Conservation (phyloP, 2,329 filamentous ascomycete genomes). For the Colletotrichum sp. region DNA sequence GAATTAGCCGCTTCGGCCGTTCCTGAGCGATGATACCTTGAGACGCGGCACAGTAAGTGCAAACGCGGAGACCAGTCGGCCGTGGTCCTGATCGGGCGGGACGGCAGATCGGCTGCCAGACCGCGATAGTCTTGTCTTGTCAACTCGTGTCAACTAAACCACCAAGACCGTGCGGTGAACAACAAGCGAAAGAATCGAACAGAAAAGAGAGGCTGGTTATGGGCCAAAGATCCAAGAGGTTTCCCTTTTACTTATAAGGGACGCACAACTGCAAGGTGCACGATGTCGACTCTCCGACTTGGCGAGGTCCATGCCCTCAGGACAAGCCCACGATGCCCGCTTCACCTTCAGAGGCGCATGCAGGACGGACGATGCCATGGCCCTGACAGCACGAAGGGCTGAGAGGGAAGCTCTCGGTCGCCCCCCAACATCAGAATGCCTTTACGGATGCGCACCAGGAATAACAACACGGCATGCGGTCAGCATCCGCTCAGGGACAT, state of each 20-base stretch:
- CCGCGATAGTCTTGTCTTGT: background rate
- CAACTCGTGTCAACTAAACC: background rate
- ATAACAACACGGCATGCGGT: background rate
- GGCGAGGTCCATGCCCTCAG: background rate
- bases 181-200: background rate
- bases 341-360: background rate
- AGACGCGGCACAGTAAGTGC: background rate
- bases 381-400: background rate
- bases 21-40: background rate
- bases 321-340: background rate
- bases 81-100: background rate
- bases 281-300: background rate
- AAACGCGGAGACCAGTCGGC: background rate
- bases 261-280: background rate
- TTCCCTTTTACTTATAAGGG: background rate
- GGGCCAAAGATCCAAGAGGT: background rate
- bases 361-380: background rate
- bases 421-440: background rate
- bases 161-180: background rate
- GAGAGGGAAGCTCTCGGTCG: background rate
- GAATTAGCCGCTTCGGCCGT: background rate
- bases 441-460: background rate
- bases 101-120: background rate
- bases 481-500: background rate
- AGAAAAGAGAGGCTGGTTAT: background rate